These are phyloP conservation scores for Amphibolis antarctica DNA, from an alignment of 106 monocot species.

Conservation along the genomic window DNA sequence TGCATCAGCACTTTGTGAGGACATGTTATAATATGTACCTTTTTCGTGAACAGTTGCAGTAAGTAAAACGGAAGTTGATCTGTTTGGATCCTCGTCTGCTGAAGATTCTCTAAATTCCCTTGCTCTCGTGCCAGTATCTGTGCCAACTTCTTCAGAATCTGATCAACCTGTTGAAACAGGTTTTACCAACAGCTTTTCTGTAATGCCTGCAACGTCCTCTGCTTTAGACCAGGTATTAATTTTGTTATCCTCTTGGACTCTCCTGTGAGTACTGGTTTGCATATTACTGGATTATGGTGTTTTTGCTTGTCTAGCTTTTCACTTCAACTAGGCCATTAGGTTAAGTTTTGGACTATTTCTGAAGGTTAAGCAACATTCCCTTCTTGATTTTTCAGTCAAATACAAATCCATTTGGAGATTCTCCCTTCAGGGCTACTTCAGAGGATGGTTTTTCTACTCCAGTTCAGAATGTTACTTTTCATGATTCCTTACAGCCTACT, in stretches of 20 bases:
- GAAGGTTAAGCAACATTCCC: background rate
- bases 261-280: no score
- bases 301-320: no score
- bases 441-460: slow-evolving; percentile 26
- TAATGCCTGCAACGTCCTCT: slow-evolving; percentile 31
- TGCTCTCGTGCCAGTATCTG: slow-evolving; percentile 50
- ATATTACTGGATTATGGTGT: no score
- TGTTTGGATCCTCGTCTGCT: slow-evolving; percentile 48
- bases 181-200: slow-evolving; percentile 34
- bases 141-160: slow-evolving; percentile 13
- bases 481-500: slow-evolving; percentile 22
- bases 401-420: slow-evolving; percentile 77
- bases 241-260: background rate
- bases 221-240: slow-evolving; percentile 43
- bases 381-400: slow-evolving; percentile 24
- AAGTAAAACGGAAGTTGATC: slow-evolving; percentile 36
- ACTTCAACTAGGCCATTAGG: background rate
- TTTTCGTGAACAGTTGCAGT: slow-evolving; percentile 19
- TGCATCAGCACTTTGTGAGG: no score
- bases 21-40: background rate
- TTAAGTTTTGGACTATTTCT: background rate
- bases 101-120: slow-evolving; percentile 47
- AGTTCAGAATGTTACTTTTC: slow-evolving; percentile 14
- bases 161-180: slow-evolving; percentile 24
- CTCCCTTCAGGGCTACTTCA: slow-evolving; percentile 57